Percentiles rank a stretch among this genome's conserved stretches.
Evolutionary conservation across 2,329 filamentous ascomycete species (phyloP).

Genomic region (Fusarium sterilihyphosum): DNA sequence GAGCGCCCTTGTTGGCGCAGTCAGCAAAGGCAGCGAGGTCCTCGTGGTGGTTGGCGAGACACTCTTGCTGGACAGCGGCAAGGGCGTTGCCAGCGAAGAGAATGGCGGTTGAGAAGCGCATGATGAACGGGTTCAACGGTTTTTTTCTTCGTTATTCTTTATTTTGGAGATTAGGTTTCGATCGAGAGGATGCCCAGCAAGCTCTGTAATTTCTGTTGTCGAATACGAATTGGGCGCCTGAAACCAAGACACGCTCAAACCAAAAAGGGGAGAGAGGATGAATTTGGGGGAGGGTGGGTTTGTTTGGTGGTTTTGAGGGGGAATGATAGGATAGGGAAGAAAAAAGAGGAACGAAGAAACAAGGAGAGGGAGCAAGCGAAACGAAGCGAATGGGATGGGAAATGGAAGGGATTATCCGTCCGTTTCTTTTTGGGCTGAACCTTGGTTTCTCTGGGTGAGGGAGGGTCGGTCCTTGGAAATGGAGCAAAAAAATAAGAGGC

Average conservation of each 20-base stretch:
- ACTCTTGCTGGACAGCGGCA: conserved; percentile 49
- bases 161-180: conserved; percentile 3
- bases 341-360: conserved; percentile 14
- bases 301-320: conserved; percentile 18
- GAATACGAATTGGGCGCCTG: conserved; percentile 18
- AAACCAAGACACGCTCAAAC: conserved; percentile 34
- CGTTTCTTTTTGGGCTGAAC: conserved; percentile 29
- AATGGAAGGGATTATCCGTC: conserved; percentile 35
- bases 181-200: conserved; percentile 38
- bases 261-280: conserved; percentile 16
- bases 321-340: not conserved
- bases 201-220: conserved; percentile 23
- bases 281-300: not conserved
- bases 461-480: not conserved
- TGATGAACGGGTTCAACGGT: conserved; percentile 24
- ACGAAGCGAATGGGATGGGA: conserved; percentile 31
- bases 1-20: conserved; percentile 56
- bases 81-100: conserved; percentile 49
- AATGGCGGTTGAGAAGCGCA: conserved; percentile 48
- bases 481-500: conserved; percentile 4
- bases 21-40: conserved; percentile 53
- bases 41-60: conserved; percentile 51
- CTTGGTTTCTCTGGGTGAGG: conserved; percentile 8
- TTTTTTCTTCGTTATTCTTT: not conserved
- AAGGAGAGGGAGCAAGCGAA: conserved; percentile 27